Evolutionary conservation across 768 basidiomycete species (phyloP), one percentile per base, ranked within the genome.

Genomic region (Mycena alexandri): DNA sequence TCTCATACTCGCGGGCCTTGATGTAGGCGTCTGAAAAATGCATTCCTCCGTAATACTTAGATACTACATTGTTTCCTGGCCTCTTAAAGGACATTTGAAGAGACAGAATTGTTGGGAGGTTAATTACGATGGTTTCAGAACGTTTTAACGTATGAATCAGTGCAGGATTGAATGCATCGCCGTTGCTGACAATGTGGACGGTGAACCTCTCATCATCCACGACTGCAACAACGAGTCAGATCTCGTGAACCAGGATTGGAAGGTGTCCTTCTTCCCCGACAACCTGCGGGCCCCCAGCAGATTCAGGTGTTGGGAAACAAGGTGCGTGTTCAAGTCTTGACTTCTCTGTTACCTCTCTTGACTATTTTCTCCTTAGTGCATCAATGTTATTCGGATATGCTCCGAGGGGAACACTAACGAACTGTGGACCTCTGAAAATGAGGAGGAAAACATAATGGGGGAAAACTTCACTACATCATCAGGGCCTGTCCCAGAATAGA

Each of bases 221-320:
- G 24, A 62, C 61, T 62, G 61, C 61, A 62, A 62, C 51, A 58
- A 47, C 13, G 47, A 43, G 54, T 21, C 60, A 19, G 17, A 48
- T 29, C 21, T 25, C 36, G 54, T 34, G 21, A 41, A 46, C n/a
- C 44, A 56, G 14, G 63, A 64, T 54, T 64, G 63, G 63, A 11
- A 48, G 12, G 53, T 64, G 13, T 56, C 53, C 4, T 64, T 56
- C 54, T 57, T 48, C 34, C 48, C 54, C 19, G 44, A 24, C 53
- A 62, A 21, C 61, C 61, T 43, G 61, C 61, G 8, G 56, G 55
- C 33, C 56, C 63, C 14, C 63, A 65, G 55, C 56, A 48, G 24
- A 65, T 65, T 47, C 48, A 38, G n/a, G 44, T 58, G 3, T 52
- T 48, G 41, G 63, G 55, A 24, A 48, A 65, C 63, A 65, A 65